Evolutionary conservation across 345 rosid species (phyloP).

Genomic region (Rhodamnia rubescens): DNA sequence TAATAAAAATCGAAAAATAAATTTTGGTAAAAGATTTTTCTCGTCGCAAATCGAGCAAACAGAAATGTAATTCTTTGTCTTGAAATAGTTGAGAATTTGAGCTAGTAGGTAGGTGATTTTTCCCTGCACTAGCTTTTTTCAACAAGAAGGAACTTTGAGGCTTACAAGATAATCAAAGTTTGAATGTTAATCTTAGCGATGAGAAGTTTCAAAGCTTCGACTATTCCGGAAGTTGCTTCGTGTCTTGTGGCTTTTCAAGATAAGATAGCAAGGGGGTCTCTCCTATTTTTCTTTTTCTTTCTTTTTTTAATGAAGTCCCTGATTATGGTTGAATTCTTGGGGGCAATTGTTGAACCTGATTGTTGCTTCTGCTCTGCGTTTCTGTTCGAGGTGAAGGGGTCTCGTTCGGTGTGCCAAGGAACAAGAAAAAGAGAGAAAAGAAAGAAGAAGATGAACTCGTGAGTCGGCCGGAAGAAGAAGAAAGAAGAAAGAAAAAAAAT

Average conservation of each 20-base stretch:
- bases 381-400: background rate
- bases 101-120: background rate
- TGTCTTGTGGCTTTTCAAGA: too few relatives aligned
- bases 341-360: background rate
- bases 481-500: background rate
- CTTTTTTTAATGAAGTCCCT: background rate
- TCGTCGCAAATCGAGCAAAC: too few relatives aligned
- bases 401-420: background rate
- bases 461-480: background rate
- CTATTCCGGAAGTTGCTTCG: too few relatives aligned
- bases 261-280: too few relatives aligned
- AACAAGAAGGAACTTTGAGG: background rate
- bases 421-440: background rate
- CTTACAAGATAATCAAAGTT: background rate
- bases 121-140: background rate
- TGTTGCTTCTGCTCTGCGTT: background rate
- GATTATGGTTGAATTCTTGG: background rate
- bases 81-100: background rate
- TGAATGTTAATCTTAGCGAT: background rate
- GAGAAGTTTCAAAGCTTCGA: background rate
- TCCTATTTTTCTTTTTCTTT: background rate
- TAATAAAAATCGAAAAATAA: too few relatives aligned
- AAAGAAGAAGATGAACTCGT: background rate
- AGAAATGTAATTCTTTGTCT: background rate
- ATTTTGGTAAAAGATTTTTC: background rate